Evolutionary conservation across 164 flowering plant genomes (phyloP).

Genomic region (Vitis riparia): DNA sequence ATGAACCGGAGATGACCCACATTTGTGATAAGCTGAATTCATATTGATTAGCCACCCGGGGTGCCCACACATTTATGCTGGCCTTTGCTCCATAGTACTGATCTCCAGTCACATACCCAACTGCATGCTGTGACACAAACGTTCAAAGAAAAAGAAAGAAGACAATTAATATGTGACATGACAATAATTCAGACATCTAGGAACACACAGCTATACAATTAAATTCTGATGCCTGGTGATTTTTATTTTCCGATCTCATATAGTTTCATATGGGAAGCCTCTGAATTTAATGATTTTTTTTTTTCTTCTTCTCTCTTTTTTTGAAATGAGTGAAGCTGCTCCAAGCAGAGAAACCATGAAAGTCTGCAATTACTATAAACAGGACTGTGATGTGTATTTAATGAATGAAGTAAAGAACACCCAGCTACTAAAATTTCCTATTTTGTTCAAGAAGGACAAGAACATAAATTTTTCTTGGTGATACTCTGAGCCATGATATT

Average conservation of each 20-base stretch:
- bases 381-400: not conserved
- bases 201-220: too few species aligned
- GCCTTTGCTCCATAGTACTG: slow-evolving; percentile 79
- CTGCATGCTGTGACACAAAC: slow-evolving; percentile 59
- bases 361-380: slow-evolving; percentile 7
- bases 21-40: slow-evolving; percentile 80
- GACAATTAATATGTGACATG: not conserved
- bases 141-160: not conserved
- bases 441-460: not conserved
- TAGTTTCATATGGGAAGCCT: too few species aligned
- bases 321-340: not conserved
- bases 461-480: not conserved
- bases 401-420: not conserved
- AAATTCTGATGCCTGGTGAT: too few species aligned
- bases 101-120: slow-evolving; percentile 66
- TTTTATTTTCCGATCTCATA: too few species aligned
- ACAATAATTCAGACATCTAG: not conserved
- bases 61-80: slow-evolving; percentile 79
- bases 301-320: not conserved
- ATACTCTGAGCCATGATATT: too few species aligned
- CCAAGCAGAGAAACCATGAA: slow-evolving; percentile 5
- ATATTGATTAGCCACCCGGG: slow-evolving; percentile 44
- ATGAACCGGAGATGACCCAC: slow-evolving; percentile 79
- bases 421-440: not conserved
- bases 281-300: too few species aligned